phyloP scores from a whole-genome alignment of 75 land plant genomes.

The Adiantum capillusveneris region DNA sequence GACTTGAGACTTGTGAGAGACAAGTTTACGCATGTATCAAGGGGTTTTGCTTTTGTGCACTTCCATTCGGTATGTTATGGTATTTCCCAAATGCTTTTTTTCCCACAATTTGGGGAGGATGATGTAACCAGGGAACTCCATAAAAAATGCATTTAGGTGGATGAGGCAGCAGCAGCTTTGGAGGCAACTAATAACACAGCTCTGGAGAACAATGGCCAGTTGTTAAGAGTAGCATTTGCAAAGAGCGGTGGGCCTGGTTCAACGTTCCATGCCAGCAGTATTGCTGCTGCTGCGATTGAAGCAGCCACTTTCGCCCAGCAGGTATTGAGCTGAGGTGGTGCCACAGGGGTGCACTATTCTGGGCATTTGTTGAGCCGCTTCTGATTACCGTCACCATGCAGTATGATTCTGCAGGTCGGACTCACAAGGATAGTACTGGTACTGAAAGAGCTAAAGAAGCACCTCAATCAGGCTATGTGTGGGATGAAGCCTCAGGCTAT shows the following conservation, averaged over 20 bases:
- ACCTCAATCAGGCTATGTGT: conserved; percentile 91
- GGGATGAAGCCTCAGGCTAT: conserved; percentile 99
- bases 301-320: conserved; percentile 97
- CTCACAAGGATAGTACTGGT: conserved; percentile 2
- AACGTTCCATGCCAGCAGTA: conserved; percentile 43
- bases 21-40: conserved; percentile 88
- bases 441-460: conserved; percentile 26
- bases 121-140: not conserved
- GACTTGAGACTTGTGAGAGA: conserved; percentile 96
- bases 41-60: conserved; percentile 98
- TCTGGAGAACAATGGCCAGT: conserved; percentile 91
- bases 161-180: conserved; percentile 93
- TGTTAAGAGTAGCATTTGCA: conserved; percentile 92
- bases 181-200: conserved; percentile 92
- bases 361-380: not conserved
- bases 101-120: not conserved
- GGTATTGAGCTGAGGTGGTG: conserved; percentile 32
- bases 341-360: too few species aligned
- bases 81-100: not conserved
- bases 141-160: conserved; percentile 49
- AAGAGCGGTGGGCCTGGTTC: conserved; percentile 80
- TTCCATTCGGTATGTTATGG: conserved; percentile 73
- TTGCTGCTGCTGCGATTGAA: conserved; percentile 98
- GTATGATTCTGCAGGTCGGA: conserved; percentile 4
- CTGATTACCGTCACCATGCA: not conserved